Percentiles rank a stretch among this genome's conserved stretches.
phyloP scores from a whole-genome alignment of 495 filamentous ascomycete species.

The Aspergillus steynii region DNA sequence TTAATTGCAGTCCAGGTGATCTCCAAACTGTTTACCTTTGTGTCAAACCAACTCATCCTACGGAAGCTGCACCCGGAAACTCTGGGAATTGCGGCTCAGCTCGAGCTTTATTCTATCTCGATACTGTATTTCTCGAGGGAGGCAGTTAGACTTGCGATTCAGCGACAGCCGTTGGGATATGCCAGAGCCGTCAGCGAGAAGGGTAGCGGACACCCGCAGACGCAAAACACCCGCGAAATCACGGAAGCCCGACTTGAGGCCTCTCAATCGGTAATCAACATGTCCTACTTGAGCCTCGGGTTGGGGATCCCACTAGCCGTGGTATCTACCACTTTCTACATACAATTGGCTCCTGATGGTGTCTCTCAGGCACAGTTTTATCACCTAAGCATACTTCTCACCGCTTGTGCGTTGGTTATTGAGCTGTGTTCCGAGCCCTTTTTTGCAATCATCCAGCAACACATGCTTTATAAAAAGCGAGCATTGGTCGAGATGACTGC shows the following conservation, averaged over 20 bases:
- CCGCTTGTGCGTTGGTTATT: constrained; percentile 71
- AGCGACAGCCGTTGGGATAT: constrained; percentile 62
- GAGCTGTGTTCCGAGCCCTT: constrained; percentile 83
- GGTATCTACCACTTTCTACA: constrained; percentile 65
- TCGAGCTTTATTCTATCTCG: constrained; percentile 86
- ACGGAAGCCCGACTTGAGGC: constrained; percentile 18
- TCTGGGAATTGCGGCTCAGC: constrained; percentile 80
- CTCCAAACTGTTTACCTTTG: constrained; percentile 84
- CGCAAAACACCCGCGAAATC: background rate
- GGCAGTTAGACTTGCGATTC: constrained; percentile 79
- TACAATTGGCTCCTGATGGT: constrained; percentile 53
- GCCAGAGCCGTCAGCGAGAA: constrained; percentile 9
- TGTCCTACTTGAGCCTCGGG: constrained; percentile 74
- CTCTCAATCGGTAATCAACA: constrained; percentile 78
- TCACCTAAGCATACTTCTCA: constrained; percentile 61
- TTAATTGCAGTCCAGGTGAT: constrained; percentile 83
- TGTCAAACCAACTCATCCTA: constrained; percentile 84
- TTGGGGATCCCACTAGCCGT: constrained; percentile 67
- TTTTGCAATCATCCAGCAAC: constrained; percentile 80
- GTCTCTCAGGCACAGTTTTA: constrained; percentile 62
- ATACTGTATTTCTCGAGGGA: constrained; percentile 92
- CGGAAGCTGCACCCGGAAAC: constrained; percentile 81
- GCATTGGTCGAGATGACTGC: constrained; percentile 78
- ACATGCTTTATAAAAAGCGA: constrained; percentile 74
- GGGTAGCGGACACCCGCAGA: background rate